Conservation (phyloP, 371 early-diverging fungal species). For the Coemansia sp. region DNA sequence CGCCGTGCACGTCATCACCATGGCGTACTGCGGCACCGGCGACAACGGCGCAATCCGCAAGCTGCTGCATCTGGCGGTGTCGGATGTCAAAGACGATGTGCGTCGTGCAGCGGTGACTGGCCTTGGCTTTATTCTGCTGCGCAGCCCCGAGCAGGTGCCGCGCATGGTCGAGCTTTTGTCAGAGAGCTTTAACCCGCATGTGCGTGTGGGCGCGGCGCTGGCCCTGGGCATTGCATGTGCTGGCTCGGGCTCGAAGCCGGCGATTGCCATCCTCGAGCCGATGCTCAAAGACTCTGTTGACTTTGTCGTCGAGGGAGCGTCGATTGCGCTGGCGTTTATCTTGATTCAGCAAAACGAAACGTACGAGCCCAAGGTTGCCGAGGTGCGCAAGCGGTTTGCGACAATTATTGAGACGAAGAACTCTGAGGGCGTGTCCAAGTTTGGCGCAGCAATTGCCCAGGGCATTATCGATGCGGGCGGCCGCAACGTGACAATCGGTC, state of each 20-base stretch:
- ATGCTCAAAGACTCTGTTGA: slow-evolving; percentile 97
- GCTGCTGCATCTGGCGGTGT: slow-evolving; percentile 94
- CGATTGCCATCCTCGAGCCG: slow-evolving; percentile 95
- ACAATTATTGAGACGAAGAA: slow-evolving; percentile 90
- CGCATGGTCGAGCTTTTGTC: slow-evolving; percentile 95
- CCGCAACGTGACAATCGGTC: slow-evolving; percentile 92
- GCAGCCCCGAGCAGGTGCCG: slow-evolving; percentile 90
- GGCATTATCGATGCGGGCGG: slow-evolving; percentile 98
- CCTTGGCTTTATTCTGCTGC: slow-evolving; percentile 93
- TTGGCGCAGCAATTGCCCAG: slow-evolving; percentile 97
- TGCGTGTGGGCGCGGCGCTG: slow-evolving; percentile 95
- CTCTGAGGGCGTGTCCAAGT: slow-evolving; percentile 91
- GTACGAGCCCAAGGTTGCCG: slow-evolving; percentile 71
- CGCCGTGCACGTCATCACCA: slow-evolving; percentile 94
- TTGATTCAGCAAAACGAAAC: slow-evolving; percentile 94
- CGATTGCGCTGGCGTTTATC: slow-evolving; percentile 97
- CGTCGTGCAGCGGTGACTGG: slow-evolving; percentile 97
- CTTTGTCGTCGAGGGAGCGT: slow-evolving; percentile 98
- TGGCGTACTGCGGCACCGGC: slow-evolving; percentile 97
- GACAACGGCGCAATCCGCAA: slow-evolving; percentile 93
- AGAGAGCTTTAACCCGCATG: slow-evolving; percentile 98
- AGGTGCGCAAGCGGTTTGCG: slow-evolving; percentile 83
- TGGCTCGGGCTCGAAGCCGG: slow-evolving; percentile 91
- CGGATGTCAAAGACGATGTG: slow-evolving; percentile 98
- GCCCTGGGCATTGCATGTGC: slow-evolving; percentile 98